phyloP scores from a whole-genome alignment of 352 stramenopile species.

The Globisporangium okanoganense region DNA sequence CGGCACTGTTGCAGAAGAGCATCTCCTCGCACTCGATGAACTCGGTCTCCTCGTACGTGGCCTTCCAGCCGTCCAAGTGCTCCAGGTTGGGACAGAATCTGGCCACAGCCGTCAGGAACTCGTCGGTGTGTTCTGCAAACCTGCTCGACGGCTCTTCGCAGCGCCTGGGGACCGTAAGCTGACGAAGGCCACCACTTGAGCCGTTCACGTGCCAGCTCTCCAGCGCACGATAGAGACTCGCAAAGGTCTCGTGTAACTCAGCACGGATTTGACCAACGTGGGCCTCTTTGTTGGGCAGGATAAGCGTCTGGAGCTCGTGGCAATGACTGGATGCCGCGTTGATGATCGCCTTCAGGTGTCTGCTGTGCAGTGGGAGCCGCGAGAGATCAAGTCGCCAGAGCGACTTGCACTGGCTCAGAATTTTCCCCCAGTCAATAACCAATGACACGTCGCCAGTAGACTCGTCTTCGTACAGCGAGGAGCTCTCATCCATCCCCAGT shows the following conservation, averaged over 20 bases:
- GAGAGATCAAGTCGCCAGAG: constrained; percentile 13
- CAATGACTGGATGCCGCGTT: constrained; percentile 1
- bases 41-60: constrained; percentile 10
- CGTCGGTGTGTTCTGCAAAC: constrained; percentile 6
- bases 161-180: constrained; percentile 11
- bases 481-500: background rate
- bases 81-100: constrained; percentile 14
- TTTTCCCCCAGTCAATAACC: background rate
- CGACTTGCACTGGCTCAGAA: background rate
- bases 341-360: constrained; percentile 8
- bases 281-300: background rate
- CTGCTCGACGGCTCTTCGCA: constrained; percentile 8
- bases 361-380: constrained; percentile 3
- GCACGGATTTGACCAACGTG: background rate
- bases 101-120: constrained; percentile 6
- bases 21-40: constrained; percentile 18
- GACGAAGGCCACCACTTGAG: constrained; percentile 6
- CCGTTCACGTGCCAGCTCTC: constrained; percentile 8
- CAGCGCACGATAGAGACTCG: constrained; percentile 6
- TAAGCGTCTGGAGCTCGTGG: constrained; percentile 3
- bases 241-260: constrained; percentile 2
- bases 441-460: background rate
- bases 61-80: constrained; percentile 16
- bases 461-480: background rate
- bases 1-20: constrained; percentile 10